Evolutionary conservation across 73 alveolate species (phyloP), one percentile per base, ranked within the genome.

Genomic region (Tetrahymena borealis): DNA sequence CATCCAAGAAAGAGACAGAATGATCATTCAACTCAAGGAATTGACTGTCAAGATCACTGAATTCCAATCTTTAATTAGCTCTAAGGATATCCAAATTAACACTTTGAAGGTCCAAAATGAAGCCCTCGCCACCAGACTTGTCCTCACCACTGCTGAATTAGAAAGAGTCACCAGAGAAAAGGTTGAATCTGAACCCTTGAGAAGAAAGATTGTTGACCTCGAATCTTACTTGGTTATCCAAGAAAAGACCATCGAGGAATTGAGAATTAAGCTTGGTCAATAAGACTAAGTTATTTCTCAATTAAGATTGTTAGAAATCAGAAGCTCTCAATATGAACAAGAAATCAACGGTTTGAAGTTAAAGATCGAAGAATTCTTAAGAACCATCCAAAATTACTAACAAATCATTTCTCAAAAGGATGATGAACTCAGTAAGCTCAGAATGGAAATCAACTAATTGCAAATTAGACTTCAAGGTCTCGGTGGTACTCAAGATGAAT

Each of bases 61-160:
- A 60, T 60, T 60, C 85, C 28, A 60, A 60, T 60, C 85, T 35
- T 60, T 60, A 28, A 60, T 60, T 6, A 35, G 37, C 85, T 60
- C 85, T 6, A 60, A 35, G 28, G 85, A 60, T 60, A 6, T 60
- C 85, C 85, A 60, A 60, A 60, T 60, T 35, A 60, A 60, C 85
- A 60, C 3, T 18, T 60, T 60, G 31, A 60, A 60, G 85, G 28
- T 60, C 85, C 28, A 60, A 60, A 60, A 60, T 35, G 85, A 60
- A 60, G 31, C 20, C 85, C 85, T 60, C 28, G 85, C 85, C 35
- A 60, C 85, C 32, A 60, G 85, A 20, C 85, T 60, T 28, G 85
- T 60, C 85, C 85, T 60, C 85, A 60, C 85, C 31, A 60, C 85
- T 60, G 85, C 85, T 60, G 85, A 60, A 60, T 60, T 60, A 60